Evolutionary conservation across 208 protist species (phyloP).

Genomic region (Trypanosoma caninum): DNA sequence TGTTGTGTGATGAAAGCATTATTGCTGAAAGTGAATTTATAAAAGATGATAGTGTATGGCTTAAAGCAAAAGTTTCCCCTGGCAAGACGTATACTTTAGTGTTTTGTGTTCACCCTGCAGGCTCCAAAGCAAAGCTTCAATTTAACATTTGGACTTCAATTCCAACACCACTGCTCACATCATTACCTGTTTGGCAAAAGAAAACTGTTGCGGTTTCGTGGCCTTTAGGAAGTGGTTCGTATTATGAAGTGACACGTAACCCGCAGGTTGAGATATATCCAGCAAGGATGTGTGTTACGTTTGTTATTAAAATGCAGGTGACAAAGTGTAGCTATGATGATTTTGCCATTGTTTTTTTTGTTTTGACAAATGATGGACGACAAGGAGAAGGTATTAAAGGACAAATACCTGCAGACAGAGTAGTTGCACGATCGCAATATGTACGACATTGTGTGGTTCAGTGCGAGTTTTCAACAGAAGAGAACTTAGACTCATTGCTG

Average conservation of each 20-base stretch:
- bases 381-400: constrained; percentile 55
- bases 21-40: constrained; percentile 39
- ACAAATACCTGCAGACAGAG: constrained; percentile 35
- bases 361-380: constrained; percentile 46
- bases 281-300: constrained; percentile 32
- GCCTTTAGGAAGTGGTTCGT: constrained; percentile 57
- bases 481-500: constrained; percentile 54
- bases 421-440: constrained; percentile 71
- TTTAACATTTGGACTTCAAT: constrained; percentile 66
- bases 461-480: constrained; percentile 41
- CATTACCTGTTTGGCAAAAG: constrained; percentile 58
- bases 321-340: constrained; percentile 43
- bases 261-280: constrained; percentile 82
- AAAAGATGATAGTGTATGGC: constrained; percentile 36
- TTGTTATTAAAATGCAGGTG: constrained; percentile 65
- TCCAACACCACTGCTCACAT: constrained; percentile 27
- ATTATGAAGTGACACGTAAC: constrained; percentile 63
- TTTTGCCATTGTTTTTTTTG: constrained; percentile 68
- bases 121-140: constrained; percentile 28
- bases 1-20: constrained; percentile 25
- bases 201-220: constrained; percentile 43
- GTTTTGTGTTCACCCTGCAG: constrained; percentile 44
- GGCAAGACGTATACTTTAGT: constrained; percentile 52
- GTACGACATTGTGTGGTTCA: constrained; percentile 54
- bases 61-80: constrained; percentile 26